Percentiles rank a stretch among this genome's conserved stretches.
Conservation (phyloP, 2,329 filamentous ascomycete genomes). For the Endoconidiophora polonica region DNA sequence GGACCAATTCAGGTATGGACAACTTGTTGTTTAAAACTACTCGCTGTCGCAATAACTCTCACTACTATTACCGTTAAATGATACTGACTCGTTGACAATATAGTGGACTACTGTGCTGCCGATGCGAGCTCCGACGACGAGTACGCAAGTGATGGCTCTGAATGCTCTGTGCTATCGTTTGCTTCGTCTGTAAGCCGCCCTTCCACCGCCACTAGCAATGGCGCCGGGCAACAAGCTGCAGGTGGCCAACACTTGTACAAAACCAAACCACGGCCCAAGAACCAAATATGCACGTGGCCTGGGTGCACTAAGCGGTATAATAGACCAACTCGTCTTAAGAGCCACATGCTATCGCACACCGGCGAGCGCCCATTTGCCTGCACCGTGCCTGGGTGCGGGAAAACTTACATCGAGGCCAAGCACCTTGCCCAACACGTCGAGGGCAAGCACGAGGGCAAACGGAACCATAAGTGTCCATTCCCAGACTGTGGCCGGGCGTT, state of each 20-base stretch:
- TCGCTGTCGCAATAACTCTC: not conserved
- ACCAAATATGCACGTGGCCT: conserved; percentile 47
- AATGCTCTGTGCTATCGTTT: not conserved
- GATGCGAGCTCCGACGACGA: conserved; percentile 6
- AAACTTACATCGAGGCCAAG: conserved; percentile 72
- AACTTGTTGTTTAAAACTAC: not conserved
- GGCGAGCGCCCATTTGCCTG: conserved; percentile 72
- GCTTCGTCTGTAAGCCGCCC: conserved; percentile 19
- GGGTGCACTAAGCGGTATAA: conserved; percentile 75
- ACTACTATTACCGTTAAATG: not conserved
- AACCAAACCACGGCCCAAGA: conserved; percentile 46
- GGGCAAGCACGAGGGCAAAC: conserved; percentile 57
- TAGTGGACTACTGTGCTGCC: not conserved
- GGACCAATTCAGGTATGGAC: not conserved
- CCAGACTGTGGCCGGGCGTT: conserved; percentile 66
- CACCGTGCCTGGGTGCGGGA: conserved; percentile 51
- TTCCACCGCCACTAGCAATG: conserved; percentile 17
- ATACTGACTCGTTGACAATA: too few relatives aligned
- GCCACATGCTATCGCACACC: conserved; percentile 71
- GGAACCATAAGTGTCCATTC: conserved; percentile 54
- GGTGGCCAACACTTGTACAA: conserved; percentile 23
- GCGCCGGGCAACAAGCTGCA: too few relatives aligned
- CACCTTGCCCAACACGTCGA: conserved; percentile 77
- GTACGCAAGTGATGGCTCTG: conserved; percentile 5
- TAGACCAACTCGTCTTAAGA: conserved; percentile 60